Conservation (phyloP, 768 basidiomycete genomes). For the Amanita molliuscula region DNA sequence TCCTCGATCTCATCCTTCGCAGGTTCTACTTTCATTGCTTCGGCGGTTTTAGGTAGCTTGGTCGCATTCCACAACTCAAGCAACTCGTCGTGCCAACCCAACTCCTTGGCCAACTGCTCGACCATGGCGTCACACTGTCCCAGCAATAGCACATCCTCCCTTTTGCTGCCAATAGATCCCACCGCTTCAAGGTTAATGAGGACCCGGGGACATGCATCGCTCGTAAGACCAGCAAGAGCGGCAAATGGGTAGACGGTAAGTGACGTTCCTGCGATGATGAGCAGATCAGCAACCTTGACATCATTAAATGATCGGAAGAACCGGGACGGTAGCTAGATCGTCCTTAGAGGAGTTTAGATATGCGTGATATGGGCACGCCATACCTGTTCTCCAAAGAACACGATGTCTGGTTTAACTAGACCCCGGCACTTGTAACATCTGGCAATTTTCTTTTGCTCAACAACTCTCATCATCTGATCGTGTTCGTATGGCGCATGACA, state of each 20-base stretch:
- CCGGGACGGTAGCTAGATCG: constrained; percentile 51
- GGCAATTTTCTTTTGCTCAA: constrained; percentile 56
- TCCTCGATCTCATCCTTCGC: constrained; percentile 6
- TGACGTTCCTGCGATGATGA: constrained; percentile 88
- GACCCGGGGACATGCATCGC: constrained; percentile 59
- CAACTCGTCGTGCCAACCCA: constrained; percentile 70
- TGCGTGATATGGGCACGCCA: constrained; percentile 14
- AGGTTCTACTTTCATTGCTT: constrained; percentile 5
- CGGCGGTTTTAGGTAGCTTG: constrained; percentile 9
- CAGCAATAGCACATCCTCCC: constrained; percentile 53
- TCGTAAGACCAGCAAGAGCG: constrained; percentile 51
- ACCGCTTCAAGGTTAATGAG: constrained; percentile 83
- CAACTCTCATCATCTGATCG: constrained; percentile 54
- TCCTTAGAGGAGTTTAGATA: background rate
- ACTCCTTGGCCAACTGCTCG: constrained; percentile 44
- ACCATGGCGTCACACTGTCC: constrained; percentile 68
- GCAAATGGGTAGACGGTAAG: constrained; percentile 85
- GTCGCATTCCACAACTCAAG: constrained; percentile 46
- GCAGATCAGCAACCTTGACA: constrained; percentile 64
- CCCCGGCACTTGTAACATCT: constrained; percentile 59
- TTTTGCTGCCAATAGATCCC: constrained; percentile 45
- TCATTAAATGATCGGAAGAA: constrained; percentile 51
- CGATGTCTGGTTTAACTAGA: constrained; percentile 87
- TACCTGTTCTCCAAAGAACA: constrained; percentile 83
- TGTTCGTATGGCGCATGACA: constrained; percentile 54